Percentiles rank a stretch among this genome's conserved stretches.
Evolutionary conservation across 106 monocot species (phyloP).

Genomic region (Gastrodia elata): DNA sequence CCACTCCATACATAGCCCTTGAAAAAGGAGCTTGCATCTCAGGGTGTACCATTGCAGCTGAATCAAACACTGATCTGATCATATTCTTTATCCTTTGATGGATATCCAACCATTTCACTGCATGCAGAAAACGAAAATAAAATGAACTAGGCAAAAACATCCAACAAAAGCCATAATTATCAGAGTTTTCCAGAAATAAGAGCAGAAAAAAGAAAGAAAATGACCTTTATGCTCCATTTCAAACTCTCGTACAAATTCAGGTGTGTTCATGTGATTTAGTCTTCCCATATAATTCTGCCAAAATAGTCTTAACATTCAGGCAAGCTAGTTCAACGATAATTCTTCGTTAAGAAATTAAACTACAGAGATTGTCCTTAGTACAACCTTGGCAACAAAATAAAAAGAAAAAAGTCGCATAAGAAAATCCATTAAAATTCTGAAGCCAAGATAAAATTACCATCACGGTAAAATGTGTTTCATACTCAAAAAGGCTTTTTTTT

Average conservation of each 20-base stretch:
- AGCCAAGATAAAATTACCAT: constrained; percentile 48
- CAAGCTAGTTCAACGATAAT: not conserved
- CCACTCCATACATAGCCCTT: constrained; percentile 92
- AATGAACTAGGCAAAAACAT: not conserved
- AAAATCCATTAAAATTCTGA: not conserved
- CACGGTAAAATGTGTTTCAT: constrained; percentile 99
- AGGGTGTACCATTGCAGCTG: constrained; percentile 72
- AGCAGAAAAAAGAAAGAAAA: not conserved
- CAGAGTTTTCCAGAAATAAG: not conserved
- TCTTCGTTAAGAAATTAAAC: not conserved
- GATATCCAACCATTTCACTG: constrained; percentile 89
- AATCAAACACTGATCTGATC: constrained; percentile 77
- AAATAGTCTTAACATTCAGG: not conserved
- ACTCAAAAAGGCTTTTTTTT: constrained; percentile 85
- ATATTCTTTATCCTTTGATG: constrained; percentile 57
- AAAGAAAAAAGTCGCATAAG: not conserved
- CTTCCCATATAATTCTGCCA: constrained; percentile 81
- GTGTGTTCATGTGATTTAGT: constrained; percentile 77
- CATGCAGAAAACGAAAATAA: constrained; percentile 4
- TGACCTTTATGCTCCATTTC: constrained; percentile 91
- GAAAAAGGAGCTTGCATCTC: constrained; percentile 77
- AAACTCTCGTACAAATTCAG: constrained; percentile 81
- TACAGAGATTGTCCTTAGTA: not conserved
- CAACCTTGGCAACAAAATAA: not conserved
- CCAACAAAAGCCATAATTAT: not conserved